These are phyloP conservation scores for Backusella morwellensis DNA, from an alignment of 192 early-diverging fungal species.

Conservation along the genomic window DNA sequence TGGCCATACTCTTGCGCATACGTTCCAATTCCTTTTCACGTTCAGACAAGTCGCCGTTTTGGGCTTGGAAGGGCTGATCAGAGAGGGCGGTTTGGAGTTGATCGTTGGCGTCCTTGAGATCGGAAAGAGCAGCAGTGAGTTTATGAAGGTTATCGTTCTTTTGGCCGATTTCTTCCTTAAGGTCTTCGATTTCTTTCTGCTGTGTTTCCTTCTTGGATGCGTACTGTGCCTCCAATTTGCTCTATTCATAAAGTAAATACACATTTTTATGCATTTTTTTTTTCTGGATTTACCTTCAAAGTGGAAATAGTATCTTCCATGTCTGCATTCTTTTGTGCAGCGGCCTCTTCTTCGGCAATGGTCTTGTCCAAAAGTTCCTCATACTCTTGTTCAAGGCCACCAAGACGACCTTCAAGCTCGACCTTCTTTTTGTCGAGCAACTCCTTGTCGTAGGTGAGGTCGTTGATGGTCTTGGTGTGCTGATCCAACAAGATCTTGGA, in stretches of 20 bases:
- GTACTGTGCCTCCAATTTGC: conserved; percentile 87
- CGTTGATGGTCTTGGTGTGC: conserved; percentile 65
- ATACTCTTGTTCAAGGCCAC: conserved; percentile 75
- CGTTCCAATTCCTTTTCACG: conserved; percentile 77
- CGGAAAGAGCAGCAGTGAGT: conserved; percentile 54
- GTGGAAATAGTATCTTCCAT: conserved; percentile 82
- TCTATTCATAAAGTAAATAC: conserved; percentile 17
- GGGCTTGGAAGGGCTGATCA: conserved; percentile 13
- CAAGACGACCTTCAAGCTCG: conserved; percentile 69
- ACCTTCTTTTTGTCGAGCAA: conserved; percentile 58
- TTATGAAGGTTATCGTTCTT: conserved; percentile 73
- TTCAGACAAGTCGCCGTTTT: conserved; percentile 33
- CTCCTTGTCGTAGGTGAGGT: conserved; percentile 60
- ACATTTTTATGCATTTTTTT: background rate
- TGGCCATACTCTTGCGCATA: conserved; percentile 56
- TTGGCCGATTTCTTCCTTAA: conserved; percentile 66
- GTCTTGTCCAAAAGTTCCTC: conserved; percentile 78
- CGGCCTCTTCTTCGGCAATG: conserved; percentile 73
- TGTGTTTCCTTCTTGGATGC: conserved; percentile 74
- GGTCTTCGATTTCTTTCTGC: conserved; percentile 75
- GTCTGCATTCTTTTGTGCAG: conserved; percentile 50
- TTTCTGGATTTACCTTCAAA: conserved; percentile 52
- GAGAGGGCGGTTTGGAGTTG: conserved; percentile 42
- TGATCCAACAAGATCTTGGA: conserved; percentile 62
- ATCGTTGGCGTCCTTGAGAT: conserved; percentile 64